A percentile compares a stretch with the other conserved stretches of the same genome.
phyloP scores from a whole-genome alignment of 371 early-diverging fungal genomes.

The Rhizopus sp. region DNA sequence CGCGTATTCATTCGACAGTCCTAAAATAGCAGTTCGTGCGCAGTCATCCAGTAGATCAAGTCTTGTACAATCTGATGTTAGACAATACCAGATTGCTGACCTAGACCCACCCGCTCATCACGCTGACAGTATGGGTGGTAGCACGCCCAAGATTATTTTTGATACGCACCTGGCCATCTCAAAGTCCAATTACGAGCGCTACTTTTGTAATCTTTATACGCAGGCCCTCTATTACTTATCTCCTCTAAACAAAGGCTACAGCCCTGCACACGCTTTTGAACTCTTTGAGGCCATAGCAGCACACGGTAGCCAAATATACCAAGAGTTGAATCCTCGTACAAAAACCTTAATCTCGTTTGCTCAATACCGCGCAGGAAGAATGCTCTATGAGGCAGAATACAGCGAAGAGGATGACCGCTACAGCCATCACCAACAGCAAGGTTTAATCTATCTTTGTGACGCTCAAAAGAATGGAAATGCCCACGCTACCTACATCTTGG shows the following conservation, averaged over 20 bases:
- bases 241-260: neutral
- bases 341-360: constrained; percentile 18
- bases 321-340: constrained; percentile 4
- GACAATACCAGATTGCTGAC: constrained; percentile 4
- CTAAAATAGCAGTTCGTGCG: constrained; percentile 22
- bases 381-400: constrained; percentile 17
- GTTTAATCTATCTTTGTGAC: constrained; percentile 10
- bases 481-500: constrained; percentile 18
- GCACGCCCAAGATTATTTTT: neutral
- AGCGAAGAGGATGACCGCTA: constrained; percentile 5
- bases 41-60: neutral
- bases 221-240: constrained; percentile 3
- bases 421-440: constrained; percentile 11
- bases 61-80: neutral
- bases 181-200: constrained; percentile 5
- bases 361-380: constrained; percentile 22
- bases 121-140: no score
- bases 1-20: constrained; percentile 11
- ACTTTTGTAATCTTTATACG: constrained; percentile 6
- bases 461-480: constrained; percentile 19
- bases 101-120: neutral
- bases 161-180: neutral
- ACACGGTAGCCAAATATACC: constrained; percentile 10
- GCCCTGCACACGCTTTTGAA: constrained; percentile 15
- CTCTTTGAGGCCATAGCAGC: constrained; percentile 17